Conservation (phyloP, 2,329 filamentous ascomycete species). For the Aureobasidium lini region DNA sequence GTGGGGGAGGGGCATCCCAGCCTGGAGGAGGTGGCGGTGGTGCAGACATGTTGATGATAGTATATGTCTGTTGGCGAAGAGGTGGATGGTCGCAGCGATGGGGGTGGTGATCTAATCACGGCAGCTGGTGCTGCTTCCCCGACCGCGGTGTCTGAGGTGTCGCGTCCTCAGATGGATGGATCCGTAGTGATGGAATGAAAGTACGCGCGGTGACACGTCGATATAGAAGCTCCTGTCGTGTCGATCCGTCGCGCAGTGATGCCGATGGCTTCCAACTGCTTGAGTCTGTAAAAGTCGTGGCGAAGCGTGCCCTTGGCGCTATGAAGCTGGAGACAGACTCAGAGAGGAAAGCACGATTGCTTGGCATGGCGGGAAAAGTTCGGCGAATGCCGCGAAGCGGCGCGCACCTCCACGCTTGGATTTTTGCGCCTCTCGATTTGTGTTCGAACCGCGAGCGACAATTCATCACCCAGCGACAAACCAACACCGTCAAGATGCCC, state of each 20-base stretch:
- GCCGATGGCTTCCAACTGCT: conserved; percentile 2
- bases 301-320: conserved; percentile 1
- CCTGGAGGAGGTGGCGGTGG: conserved; percentile 55
- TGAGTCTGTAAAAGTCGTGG: conserved; percentile 12
- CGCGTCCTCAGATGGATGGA: not conserved
- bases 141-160: not conserved
- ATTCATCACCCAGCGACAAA: conserved; percentile 17
- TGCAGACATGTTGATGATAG: conserved; percentile 42
- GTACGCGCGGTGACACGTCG: not conserved
- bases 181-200: not conserved
- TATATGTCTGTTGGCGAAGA: not conserved
- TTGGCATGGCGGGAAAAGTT: not conserved
- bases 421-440: conserved; percentile 1
- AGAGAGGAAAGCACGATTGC: not conserved
- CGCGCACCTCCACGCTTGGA: not conserved
- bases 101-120: conserved; percentile 12
- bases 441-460: not conserved
- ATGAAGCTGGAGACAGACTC: not conserved
- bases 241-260: not conserved
- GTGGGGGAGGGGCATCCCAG: conserved; percentile 46
- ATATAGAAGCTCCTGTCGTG: not conserved
- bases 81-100: conserved; percentile 3
- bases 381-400: not conserved
- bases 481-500: conserved; percentile 42
- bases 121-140: conserved; percentile 13